Evolutionary conservation across 2,329 filamentous ascomycete genomes (phyloP), one percentile per base, ranked within the genome.

Genomic region (Aureobasidium sp.): DNA sequence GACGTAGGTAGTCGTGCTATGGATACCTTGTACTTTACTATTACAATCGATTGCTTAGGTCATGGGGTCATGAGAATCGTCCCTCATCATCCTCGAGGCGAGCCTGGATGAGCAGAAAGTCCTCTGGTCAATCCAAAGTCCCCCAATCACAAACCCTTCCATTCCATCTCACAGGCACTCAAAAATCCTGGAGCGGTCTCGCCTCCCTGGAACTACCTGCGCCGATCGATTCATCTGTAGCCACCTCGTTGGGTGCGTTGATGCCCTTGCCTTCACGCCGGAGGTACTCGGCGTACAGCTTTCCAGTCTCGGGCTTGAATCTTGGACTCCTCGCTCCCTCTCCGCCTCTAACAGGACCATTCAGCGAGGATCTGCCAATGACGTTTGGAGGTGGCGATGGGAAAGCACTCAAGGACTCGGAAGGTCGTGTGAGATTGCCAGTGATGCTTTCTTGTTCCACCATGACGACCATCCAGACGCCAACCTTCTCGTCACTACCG

Each of bases 391-490:
- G 29, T 9, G 56, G 56, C 19, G 42, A 40, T 6, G 54, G 31
- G 14, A 47, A 47, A 9, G 35, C 44, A 59, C 65, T 68, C 27
- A 31, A 2, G 15, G 31, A 14, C 7, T 60, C 57, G 7, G 45
- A 33, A 2, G 57, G 57, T 7, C 57, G 15, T 31, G 47, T 42
- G 9, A 72, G 56, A 14, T 62, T 63, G 0, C 71, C 70, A 0
- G 70, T 70, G 8, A 70, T 64, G 14, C 65, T 56, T 50, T 76
- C 74, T 15, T 74, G 71, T 60, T 78, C 76, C 0, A 77, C 74
- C 68, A 79, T 71, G 3, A 79, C 75, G 2, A 78, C 68, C 75
- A 79, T 78, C 77, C 77, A 79, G 1, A 79, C 77, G 6, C 77
- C 77, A 15, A 78, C 73, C 47, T 68, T 69, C 33, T 75, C 75